These are phyloP conservation scores for Nemophila menziesii DNA, from an alignment of 257 asterid genomes.

Conservation along the genomic window DNA sequence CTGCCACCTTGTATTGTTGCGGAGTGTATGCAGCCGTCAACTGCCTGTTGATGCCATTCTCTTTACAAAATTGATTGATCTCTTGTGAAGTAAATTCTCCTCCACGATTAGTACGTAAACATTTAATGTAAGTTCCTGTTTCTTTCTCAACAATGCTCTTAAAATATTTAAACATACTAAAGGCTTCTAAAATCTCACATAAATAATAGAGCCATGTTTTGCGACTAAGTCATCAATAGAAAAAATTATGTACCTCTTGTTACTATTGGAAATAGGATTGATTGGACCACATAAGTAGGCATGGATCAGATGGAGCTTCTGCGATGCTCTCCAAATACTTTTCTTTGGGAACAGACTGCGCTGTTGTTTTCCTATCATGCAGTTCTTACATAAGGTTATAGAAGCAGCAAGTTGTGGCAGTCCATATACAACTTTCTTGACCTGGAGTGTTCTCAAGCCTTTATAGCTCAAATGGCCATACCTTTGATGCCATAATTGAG, in stretches of 20 bases:
- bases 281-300: too few relatives aligned
- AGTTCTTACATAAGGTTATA: too few relatives aligned
- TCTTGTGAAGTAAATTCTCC: neutral
- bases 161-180: neutral
- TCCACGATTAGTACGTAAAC: neutral
- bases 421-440: too few relatives aligned
- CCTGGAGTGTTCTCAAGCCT: too few relatives aligned
- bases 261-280: neutral
- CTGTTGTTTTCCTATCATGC: too few relatives aligned
- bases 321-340: too few relatives aligned
- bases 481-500: too few relatives aligned
- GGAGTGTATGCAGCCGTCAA: neutral
- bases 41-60: neutral
- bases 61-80: neutral
- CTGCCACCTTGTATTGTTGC: neutral
- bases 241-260: neutral
- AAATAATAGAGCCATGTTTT: neutral
- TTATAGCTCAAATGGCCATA: too few relatives aligned
- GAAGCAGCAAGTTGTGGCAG: too few relatives aligned
- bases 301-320: too few relatives aligned
- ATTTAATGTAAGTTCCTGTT: neutral
- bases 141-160: neutral
- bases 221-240: neutral
- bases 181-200: too few relatives aligned
- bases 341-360: too few relatives aligned